phyloP scores from a whole-genome alignment of 441 rosid species.

The Francoa sonchifolia region DNA sequence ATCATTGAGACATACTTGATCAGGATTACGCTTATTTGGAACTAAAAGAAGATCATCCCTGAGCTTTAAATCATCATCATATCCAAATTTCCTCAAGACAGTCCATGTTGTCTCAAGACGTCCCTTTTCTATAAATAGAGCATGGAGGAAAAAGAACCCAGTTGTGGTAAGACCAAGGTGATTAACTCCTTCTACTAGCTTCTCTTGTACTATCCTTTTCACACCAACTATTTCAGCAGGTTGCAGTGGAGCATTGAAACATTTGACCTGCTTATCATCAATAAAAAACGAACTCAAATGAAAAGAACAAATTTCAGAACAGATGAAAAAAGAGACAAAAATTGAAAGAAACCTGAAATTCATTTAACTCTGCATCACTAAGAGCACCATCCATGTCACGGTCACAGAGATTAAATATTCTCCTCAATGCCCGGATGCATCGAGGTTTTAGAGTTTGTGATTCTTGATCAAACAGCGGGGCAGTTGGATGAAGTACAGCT shows the following conservation, averaged over 20 bases:
- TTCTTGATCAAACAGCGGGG: slow-evolving; percentile 68
- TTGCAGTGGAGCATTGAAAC: slow-evolving; percentile 57
- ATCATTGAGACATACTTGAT: slow-evolving; percentile 35
- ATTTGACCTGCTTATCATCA: slow-evolving; percentile 37
- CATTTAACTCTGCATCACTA: slow-evolving; percentile 61
- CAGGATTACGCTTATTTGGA: slow-evolving; percentile 42
- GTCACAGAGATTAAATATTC: slow-evolving; percentile 60
- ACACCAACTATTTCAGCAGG: slow-evolving; percentile 59
- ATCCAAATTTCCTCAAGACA: slow-evolving; percentile 61
- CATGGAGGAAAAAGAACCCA: slow-evolving; percentile 58
- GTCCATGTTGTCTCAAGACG: slow-evolving; percentile 71
- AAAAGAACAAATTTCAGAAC: slow-evolving; percentile 4
- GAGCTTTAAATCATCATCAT: slow-evolving; percentile 48
- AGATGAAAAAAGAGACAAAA: slow-evolving; percentile 3
- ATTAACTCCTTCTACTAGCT: slow-evolving; percentile 54
- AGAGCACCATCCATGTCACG: slow-evolving; percentile 61
- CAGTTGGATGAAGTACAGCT: slow-evolving; percentile 67
- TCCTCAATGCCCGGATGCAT: slow-evolving; percentile 48
- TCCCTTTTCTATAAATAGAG: slow-evolving; percentile 65
- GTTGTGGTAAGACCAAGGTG: slow-evolving; percentile 59
- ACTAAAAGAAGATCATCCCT: slow-evolving; percentile 36
- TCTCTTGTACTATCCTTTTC: slow-evolving; percentile 58
- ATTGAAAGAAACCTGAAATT: slow-evolving; percentile 39
- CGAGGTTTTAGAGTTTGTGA: slow-evolving; percentile 49
- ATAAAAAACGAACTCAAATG: background rate